Conservation (phyloP, 495 filamentous ascomycete species). For the Aspergillus bertholletiae region DNA sequence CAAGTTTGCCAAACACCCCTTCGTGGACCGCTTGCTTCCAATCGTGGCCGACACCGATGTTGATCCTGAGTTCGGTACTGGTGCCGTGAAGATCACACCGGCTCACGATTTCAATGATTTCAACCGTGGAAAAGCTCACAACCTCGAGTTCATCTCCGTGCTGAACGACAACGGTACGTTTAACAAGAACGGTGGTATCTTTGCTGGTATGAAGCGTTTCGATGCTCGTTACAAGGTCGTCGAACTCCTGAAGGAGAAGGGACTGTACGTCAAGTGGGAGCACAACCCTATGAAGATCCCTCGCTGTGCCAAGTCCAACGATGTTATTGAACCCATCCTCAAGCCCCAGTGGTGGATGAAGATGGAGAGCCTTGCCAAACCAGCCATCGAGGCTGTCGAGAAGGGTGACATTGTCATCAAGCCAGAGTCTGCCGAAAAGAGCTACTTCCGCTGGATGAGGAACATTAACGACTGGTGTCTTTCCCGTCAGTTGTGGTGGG, state of each 20-base stretch:
- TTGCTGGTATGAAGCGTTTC: slow-evolving; percentile 69
- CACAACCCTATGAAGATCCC: slow-evolving; percentile 80
- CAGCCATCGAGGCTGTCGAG: slow-evolving; percentile 64
- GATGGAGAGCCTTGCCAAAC: slow-evolving; percentile 56
- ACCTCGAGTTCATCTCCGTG: slow-evolving; percentile 49
- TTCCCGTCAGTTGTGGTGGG: slow-evolving; percentile 83
- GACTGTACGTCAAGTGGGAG: slow-evolving; percentile 73
- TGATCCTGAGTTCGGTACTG: slow-evolving; percentile 72
- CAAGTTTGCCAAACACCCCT: slow-evolving; percentile 67
- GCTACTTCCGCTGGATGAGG: slow-evolving; percentile 68
- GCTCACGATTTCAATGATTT: slow-evolving; percentile 80
- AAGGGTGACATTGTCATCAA: slow-evolving; percentile 66
- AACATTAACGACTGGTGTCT: slow-evolving; percentile 81
- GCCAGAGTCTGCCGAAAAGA: slow-evolving; percentile 67
- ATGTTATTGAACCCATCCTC: slow-evolving; percentile 75
- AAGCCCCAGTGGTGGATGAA: slow-evolving; percentile 80
- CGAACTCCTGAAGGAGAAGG: slow-evolving; percentile 64
- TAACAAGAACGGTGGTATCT: slow-evolving; percentile 59
- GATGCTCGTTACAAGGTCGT: slow-evolving; percentile 70
- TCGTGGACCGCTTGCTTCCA: slow-evolving; percentile 61
- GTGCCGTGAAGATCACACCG: slow-evolving; percentile 76
- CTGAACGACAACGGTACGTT: slow-evolving; percentile 61
- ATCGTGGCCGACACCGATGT: slow-evolving; percentile 71
- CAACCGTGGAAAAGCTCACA: slow-evolving; percentile 63
- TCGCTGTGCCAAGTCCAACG: slow-evolving; percentile 67